Evolutionary conservation across 208 protist species (phyloP), one percentile per base, ranked within the genome.

Genomic region (Strigomonas galati): DNA sequence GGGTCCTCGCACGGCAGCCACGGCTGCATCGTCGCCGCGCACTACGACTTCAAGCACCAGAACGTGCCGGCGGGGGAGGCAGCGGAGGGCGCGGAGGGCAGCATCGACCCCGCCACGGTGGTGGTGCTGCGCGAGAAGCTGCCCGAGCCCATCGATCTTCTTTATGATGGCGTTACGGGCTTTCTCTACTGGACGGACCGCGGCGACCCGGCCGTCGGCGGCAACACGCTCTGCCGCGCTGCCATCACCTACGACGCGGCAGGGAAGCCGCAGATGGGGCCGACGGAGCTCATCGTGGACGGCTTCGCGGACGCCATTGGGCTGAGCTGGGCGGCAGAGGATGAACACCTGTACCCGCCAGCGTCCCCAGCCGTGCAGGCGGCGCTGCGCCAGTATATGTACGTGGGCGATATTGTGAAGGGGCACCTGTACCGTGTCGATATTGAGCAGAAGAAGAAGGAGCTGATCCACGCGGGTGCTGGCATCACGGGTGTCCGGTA

Each of bases 131-230:
- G 60, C 19, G 60, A 69, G 43, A 28, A 76, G 23, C 64, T 79
- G 55, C 72, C 73, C 12, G 78, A 83, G 67, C 78, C 78, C 19
- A 73, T 83, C 44, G 78, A 83, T 26, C 58, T 83, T 52, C 66
- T 79, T 23, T 30, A 79, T 5, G 78, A 83, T 57, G n/a, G 40
- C 2, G 19, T 70, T 35, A 64, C 61, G 27, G 32, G 52, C 52
- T 69, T 60, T 26, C 78, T 83, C 27, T 83, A 83, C 69, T 83
- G 78, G 78, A 78, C 78, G 1, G 72, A 79, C 55, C 78, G 78
- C 40, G 78, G 78, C 26, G 72, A 78, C 32, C 30, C 30, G 54
- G 65, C 43, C 21, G 53, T 40, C 5, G 78, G 78, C 52, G 78
- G 78, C 44, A 79, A 75, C 68, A 71, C 72, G 46, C 59, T 83